phyloP scores from a whole-genome alignment of 208 protist species.

The Herpetomonas tarakana region DNA sequence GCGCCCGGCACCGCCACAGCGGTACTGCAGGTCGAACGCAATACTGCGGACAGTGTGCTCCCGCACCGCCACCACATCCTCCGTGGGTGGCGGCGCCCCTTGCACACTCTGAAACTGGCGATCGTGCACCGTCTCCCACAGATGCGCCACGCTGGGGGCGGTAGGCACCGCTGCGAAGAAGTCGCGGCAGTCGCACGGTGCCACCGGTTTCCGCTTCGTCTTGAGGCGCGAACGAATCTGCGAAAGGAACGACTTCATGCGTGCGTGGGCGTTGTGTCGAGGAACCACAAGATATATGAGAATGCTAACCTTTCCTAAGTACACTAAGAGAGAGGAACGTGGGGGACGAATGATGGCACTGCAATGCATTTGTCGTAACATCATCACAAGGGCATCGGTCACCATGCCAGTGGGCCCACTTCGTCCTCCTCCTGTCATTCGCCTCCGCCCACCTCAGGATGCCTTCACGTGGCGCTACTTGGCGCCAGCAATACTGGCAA shows the following conservation, averaged over 20 bases:
- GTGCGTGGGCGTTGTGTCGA: too few species aligned
- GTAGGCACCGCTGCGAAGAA: constrained; percentile 39
- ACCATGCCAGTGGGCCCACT: too few species aligned
- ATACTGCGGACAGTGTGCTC: constrained; percentile 38
- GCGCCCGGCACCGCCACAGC: constrained; percentile 70
- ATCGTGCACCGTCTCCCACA: constrained; percentile 40
- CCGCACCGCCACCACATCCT: constrained; percentile 19
- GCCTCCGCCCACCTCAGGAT: too few species aligned
- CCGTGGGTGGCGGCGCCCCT: constrained; percentile 10
- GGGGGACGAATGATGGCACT: too few species aligned
- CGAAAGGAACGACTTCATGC: constrained; percentile 67
- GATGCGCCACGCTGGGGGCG: constrained; percentile 30
- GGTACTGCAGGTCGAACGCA: constrained; percentile 71
- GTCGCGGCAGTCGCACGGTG: constrained; percentile 65
- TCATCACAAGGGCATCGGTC: too few species aligned
- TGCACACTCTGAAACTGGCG: constrained; percentile 23
- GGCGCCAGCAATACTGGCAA: too few species aligned
- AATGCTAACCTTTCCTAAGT: too few species aligned
- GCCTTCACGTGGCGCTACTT: too few species aligned
- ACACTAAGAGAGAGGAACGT: too few species aligned
- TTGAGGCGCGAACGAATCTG: constrained; percentile 41
- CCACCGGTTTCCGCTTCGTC: constrained; percentile 35
- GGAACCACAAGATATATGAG: too few species aligned
- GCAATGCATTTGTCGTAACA: too few species aligned
- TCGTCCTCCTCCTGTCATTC: too few species aligned